These are phyloP conservation scores for Russula sp. DNA, from an alignment of 768 basidiomycete genomes.

Conservation along the genomic window DNA sequence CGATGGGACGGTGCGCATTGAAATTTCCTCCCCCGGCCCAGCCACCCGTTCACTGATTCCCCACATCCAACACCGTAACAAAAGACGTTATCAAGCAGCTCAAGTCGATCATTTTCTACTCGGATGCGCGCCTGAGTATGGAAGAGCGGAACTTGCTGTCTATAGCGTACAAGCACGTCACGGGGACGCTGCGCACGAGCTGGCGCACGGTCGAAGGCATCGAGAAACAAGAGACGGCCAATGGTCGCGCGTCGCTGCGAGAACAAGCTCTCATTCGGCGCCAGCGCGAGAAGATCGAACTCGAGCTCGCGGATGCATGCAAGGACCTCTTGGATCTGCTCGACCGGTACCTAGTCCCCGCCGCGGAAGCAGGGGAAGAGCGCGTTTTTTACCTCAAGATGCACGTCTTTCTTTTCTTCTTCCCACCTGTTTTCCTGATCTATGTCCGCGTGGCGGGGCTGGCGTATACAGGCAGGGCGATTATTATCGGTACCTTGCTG, in stretches of 20 bases:
- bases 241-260: conserved; percentile 45
- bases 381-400: conserved; percentile 90
- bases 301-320: conserved; percentile 72
- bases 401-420: conserved; percentile 41
- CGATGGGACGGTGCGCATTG: conserved; percentile 72
- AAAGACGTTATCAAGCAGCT: conserved; percentile 75
- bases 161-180: conserved; percentile 88
- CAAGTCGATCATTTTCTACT: conserved; percentile 66
- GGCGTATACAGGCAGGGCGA: conserved; percentile 67
- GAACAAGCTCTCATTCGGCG: conserved; percentile 66
- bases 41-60: not conserved
- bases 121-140: conserved; percentile 65
- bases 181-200: conserved; percentile 75
- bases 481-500: conserved; percentile 88
- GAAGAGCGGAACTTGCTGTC: conserved; percentile 91
- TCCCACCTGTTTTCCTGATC: conserved; percentile 8
- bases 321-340: conserved; percentile 74
- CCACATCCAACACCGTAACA: not conserved
- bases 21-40: not conserved
- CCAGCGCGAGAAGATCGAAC: conserved; percentile 73
- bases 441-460: not conserved
- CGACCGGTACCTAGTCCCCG: conserved; percentile 54
- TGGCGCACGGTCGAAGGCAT: conserved; percentile 80
- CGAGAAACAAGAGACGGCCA: conserved; percentile 59
- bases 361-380: conserved; percentile 72